phyloP scores from a whole-genome alignment of 805 yeast genomes.

The Wickerhamiella musiphila region DNA sequence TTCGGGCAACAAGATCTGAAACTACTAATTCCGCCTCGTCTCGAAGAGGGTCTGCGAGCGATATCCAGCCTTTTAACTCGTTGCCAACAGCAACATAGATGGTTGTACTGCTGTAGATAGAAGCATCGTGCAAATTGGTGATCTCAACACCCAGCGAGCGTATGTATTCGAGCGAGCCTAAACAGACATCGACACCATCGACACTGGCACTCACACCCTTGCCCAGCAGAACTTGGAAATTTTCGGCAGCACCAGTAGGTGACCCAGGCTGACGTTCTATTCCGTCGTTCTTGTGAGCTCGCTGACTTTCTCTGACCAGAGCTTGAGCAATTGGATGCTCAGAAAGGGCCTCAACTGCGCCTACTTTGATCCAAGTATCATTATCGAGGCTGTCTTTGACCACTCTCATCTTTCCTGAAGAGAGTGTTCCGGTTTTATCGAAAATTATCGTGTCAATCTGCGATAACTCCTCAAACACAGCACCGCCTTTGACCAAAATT shows the following conservation, averaged over 20 bases:
- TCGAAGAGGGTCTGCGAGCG: slow-evolving; percentile 50
- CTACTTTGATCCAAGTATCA: slow-evolving; percentile 36
- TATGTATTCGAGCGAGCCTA: slow-evolving; percentile 32
- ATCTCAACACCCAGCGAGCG: background rate
- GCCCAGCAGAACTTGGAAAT: slow-evolving; percentile 19
- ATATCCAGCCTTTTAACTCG: slow-evolving; percentile 43
- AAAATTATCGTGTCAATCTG: slow-evolving; percentile 51
- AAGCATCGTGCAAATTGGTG: slow-evolving; percentile 16
- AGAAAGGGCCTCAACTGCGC: slow-evolving; percentile 46
- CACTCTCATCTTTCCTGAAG: slow-evolving; percentile 61
- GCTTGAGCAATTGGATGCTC: slow-evolving; percentile 86
- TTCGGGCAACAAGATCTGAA: slow-evolving; percentile 31
- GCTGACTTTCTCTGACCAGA: slow-evolving; percentile 22
- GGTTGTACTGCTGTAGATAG: no score
- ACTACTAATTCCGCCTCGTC: slow-evolving; percentile 47
- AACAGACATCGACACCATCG: slow-evolving; percentile 19
- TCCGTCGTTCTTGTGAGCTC: no score
- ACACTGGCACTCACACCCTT: slow-evolving; percentile 21
- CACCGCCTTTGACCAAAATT: slow-evolving; percentile 85
- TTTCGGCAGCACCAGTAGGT: slow-evolving; percentile 6
- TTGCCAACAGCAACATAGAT: slow-evolving; percentile 44
- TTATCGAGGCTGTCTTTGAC: slow-evolving; percentile 11
- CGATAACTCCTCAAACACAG: slow-evolving; percentile 58
- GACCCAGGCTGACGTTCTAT: background rate
- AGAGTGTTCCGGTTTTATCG: slow-evolving; percentile 93